Conservation (phyloP, 305 asterid species). For the Rubia balearica region DNA sequence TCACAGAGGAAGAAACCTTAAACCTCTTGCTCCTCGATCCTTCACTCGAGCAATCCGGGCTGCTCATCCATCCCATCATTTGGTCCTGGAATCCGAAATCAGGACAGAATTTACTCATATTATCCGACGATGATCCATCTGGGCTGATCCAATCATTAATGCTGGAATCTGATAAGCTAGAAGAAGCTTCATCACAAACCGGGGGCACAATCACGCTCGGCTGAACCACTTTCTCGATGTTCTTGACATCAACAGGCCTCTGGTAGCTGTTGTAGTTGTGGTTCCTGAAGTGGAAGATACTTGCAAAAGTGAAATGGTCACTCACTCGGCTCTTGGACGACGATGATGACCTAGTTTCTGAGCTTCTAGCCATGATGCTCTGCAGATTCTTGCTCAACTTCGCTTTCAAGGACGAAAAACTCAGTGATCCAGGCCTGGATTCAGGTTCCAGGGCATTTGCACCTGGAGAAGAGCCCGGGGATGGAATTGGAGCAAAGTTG, state of each 20-base stretch:
- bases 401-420: conserved; percentile 70
- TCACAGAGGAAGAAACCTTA: conserved; percentile 71
- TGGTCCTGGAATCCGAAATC: conserved; percentile 37
- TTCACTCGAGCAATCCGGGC: conserved; percentile 45
- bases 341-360: conserved; percentile 34
- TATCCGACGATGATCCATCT: conserved; percentile 44
- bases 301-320: conserved; percentile 82
- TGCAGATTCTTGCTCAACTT: conserved; percentile 76
- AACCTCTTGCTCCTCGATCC: conserved; percentile 67
- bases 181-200: conserved; percentile 27
- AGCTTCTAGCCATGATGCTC: conserved; percentile 62
- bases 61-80: conserved; percentile 50
- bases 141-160: conserved; percentile 42
- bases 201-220: conserved; percentile 73
- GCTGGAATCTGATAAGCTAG: conserved; percentile 47
- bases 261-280: conserved; percentile 44
- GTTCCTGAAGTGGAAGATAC: conserved; percentile 59
- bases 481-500: conserved; percentile 34
- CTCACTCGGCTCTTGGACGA: conserved; percentile 62
- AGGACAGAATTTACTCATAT: conserved; percentile 27
- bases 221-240: conserved; percentile 58
- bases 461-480: background rate
- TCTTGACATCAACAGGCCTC: conserved; percentile 37
- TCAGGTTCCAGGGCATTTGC: conserved; percentile 7
- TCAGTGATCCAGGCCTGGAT: conserved; percentile 35